Percentiles rank a stretch among this genome's conserved stretches.
These are phyloP conservation scores for Guyanaporus albipodus DNA, from an alignment of 768 basidiomycete genomes.

Conservation along the genomic window DNA sequence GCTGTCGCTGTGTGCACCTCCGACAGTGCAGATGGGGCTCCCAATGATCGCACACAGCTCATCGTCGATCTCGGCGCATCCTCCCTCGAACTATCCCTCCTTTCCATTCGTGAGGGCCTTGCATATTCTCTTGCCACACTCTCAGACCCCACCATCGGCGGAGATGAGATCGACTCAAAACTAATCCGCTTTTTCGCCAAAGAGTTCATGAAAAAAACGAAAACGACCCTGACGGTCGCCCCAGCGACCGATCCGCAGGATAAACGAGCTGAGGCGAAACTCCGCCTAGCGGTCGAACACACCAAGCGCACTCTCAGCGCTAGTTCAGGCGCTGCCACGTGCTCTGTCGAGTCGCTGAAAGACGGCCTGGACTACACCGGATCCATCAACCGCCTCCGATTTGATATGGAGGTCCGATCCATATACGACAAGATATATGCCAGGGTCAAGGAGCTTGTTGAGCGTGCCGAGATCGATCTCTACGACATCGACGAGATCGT, in stretches of 20 bases:
- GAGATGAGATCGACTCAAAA: constrained; percentile 72
- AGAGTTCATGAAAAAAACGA: constrained; percentile 97
- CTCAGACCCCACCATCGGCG: constrained; percentile 47
- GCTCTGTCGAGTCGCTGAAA: constrained; percentile 91
- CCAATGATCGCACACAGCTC: constrained; percentile 69
- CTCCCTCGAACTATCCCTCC: constrained; percentile 61
- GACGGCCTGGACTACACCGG: constrained; percentile 90
- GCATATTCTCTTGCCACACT: constrained; percentile 57
- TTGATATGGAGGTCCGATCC: constrained; percentile 56
- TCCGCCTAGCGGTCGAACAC: constrained; percentile 88
- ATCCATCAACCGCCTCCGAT: constrained; percentile 52
- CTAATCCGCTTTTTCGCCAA: constrained; percentile 89
- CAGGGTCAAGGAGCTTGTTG: constrained; percentile 51
- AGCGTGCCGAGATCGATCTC: constrained; percentile 50
- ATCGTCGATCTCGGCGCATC: constrained; percentile 80
- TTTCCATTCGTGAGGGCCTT: constrained; percentile 75
- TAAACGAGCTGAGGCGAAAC: constrained; percentile 87
- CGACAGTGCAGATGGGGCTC: constrained; percentile 37
- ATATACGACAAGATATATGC: constrained; percentile 56
- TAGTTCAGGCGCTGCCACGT: constrained; percentile 80
- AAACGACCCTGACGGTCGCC: constrained; percentile 61
- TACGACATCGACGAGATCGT: constrained; percentile 75
- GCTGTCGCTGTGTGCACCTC: constrained; percentile 62
- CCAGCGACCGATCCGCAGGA: constrained; percentile 57
- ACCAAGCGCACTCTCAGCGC: constrained; percentile 93